Base-by-base conservation (phyloP, 768 basidiomycete species). In the Russula griseocarnosa region DNA sequence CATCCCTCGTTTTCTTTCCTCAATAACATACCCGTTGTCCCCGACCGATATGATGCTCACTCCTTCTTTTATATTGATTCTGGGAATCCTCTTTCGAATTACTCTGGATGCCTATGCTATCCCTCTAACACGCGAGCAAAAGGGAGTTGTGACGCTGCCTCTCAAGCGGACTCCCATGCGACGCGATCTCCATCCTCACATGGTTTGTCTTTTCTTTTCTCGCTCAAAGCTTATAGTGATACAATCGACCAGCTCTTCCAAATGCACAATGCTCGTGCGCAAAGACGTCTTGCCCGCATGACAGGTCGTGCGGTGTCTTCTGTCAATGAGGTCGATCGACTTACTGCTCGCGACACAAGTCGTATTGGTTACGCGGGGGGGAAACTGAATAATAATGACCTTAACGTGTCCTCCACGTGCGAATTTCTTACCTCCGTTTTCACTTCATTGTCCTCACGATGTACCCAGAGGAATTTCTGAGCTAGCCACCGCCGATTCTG, bases 21-120 rank as follows among this genome's bases (percentile, higher is more conserved):
- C 64, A 86, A 55, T 63, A 78, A 62, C 55, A 95, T 83, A 36
- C 20, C 92, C 77, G 71, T 88, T 72, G 77, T 95, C 94, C 92
- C 94, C 94, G 65, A 40, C 44, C 54, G 63, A 69, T 66, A 74
- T 70, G 67, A 89, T 90, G 87, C 76, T 87, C 71, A 75, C 76
- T 51, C 69, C 81, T 69, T 74, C 78, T 47, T 79, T 87, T 68
- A 75, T 79, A 62, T 64, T 81, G 65, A 78, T 89, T 68, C 76
- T 85, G 63, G 79, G 80, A 66, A 81, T 78, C 73, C 67, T 88
- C 63, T 70, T 84, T 52, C 67, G 80, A 55, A 70, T 79, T 42
- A 76, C 77, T 58, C 40, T 63, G 8, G 72, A 72, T 64, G 79
- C 76, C 58, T 74, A 78, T 55, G 83, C 83, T 42, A 72, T 75